Evolutionary conservation across 495 filamentous ascomycete genomes (phyloP).

Genomic region (Penicillium mononematosum): DNA sequence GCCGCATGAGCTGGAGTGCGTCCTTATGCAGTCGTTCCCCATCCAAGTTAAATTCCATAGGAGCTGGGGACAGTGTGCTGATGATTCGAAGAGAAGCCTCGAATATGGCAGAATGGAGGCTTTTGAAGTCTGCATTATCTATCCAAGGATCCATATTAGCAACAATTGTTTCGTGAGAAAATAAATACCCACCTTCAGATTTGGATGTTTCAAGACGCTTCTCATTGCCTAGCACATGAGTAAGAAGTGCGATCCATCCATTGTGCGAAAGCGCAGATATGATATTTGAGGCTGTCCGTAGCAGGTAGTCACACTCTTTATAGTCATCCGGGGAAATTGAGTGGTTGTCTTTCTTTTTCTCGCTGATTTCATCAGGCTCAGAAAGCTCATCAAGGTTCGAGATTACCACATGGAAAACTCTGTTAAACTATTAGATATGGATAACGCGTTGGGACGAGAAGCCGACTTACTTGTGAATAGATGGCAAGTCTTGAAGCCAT

Average conservation of each 20-base stretch:
- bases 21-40: slow-evolving; percentile 59
- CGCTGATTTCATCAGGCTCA: slow-evolving; percentile 23
- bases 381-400: slow-evolving; percentile 41
- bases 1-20: slow-evolving; percentile 69
- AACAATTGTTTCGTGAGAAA: not conserved
- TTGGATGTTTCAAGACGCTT: slow-evolving; percentile 28
- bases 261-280: slow-evolving; percentile 49
- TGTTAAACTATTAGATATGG: slow-evolving; percentile 25
- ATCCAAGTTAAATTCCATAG: slow-evolving; percentile 23
- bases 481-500: slow-evolving; percentile 76
- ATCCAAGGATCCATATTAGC: slow-evolving; percentile 10
- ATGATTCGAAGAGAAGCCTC: slow-evolving; percentile 37
- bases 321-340: slow-evolving; percentile 58
- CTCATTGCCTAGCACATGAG: slow-evolving; percentile 36
- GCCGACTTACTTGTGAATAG: slow-evolving; percentile 40
- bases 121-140: slow-evolving; percentile 35
- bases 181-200: slow-evolving; percentile 33
- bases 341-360: slow-evolving; percentile 17
- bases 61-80: slow-evolving; percentile 19
- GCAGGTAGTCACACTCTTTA: slow-evolving; percentile 73
- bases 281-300: slow-evolving; percentile 71
- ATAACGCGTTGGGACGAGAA: not conserved
- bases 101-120: slow-evolving; percentile 42
- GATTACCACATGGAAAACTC: slow-evolving; percentile 43
- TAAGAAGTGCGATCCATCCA: slow-evolving; percentile 44